Conservation (phyloP, 106 monocot genomes). For the Acorus calamus region DNA sequence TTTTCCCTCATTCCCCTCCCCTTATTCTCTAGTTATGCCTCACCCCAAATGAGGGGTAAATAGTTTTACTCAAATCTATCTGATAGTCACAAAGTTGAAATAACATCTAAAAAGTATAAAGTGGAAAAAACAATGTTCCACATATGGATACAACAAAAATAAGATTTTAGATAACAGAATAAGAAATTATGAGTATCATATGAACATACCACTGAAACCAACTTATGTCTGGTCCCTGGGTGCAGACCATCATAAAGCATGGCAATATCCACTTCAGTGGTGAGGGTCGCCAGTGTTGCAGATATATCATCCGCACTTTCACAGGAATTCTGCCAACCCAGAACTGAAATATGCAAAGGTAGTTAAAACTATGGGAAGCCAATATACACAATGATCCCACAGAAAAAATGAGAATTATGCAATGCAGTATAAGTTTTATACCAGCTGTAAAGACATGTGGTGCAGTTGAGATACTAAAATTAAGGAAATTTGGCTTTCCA, state of each 20-base stretch:
- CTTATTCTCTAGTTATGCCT: no score
- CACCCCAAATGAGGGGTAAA: no score
- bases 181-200: not conserved
- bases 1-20: no score
- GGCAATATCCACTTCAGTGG: conserved; percentile 65
- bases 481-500: conserved; percentile 63
- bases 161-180: not conserved
- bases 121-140: not conserved
- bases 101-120: not conserved
- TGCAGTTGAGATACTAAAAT: conserved; percentile 56
- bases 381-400: not conserved
- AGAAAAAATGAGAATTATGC: conserved; percentile 8
- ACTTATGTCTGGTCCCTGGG: conserved; percentile 46
- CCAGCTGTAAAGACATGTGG: conserved; percentile 85
- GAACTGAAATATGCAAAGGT: conserved; percentile 38
- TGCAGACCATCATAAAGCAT: conserved; percentile 58
- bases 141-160: not conserved
- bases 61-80: no score
- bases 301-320: conserved; percentile 83
- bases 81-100: no score
- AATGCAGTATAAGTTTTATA: conserved; percentile 3
- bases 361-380: not conserved
- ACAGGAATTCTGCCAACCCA: conserved; percentile 85
- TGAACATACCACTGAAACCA: conserved; percentile 87
- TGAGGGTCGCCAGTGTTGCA: conserved; percentile 75